phyloP scores from a whole-genome alignment of 352 stramenopile genomes.

The Pythium aquatile region DNA sequence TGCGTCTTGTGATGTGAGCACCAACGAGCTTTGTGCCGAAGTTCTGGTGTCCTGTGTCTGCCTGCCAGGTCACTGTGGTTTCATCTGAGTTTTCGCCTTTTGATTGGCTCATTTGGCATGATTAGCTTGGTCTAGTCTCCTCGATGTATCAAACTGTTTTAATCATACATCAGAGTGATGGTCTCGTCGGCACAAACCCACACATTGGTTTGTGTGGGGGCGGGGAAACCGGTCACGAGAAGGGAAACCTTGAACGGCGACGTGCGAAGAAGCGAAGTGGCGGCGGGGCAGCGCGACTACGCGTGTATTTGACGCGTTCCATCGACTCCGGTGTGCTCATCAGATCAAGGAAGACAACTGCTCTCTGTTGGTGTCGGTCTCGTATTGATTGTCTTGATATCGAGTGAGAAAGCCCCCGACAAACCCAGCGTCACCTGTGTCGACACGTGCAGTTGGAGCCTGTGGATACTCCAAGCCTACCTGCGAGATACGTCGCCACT shows the following conservation, averaged over 20 bases:
- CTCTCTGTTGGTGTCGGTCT: background rate
- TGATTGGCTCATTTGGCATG: conserved; percentile 10
- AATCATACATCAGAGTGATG: conserved; percentile 12
- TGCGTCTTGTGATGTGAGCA: background rate
- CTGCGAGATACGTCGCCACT: background rate
- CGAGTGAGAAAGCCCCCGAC: background rate
- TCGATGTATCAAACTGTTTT: conserved; percentile 17
- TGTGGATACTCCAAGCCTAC: background rate
- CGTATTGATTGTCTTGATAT: background rate
- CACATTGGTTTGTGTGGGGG: conserved; percentile 10
- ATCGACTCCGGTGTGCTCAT: background rate
- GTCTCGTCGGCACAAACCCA: conserved; percentile 5
- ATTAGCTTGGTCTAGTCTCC: conserved; percentile 2
- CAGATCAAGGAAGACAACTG: background rate
- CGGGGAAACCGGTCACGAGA: conserved; percentile 1
- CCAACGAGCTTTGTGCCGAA: background rate
- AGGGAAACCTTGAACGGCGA: conserved; percentile 22
- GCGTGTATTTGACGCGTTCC: background rate
- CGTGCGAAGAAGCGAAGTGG: conserved; percentile 2
- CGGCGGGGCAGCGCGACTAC: conserved; percentile 4
- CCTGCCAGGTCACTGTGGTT: background rate
- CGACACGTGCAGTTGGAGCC: background rate
- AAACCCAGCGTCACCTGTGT: background rate
- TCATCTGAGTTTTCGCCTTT: conserved; percentile 2
- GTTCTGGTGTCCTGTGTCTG: background rate